A percentile compares a stretch with the other conserved stretches of the same genome.
phyloP scores from a whole-genome alignment of 495 filamentous ascomycete species.

The Tetracladium setigerum region DNA sequence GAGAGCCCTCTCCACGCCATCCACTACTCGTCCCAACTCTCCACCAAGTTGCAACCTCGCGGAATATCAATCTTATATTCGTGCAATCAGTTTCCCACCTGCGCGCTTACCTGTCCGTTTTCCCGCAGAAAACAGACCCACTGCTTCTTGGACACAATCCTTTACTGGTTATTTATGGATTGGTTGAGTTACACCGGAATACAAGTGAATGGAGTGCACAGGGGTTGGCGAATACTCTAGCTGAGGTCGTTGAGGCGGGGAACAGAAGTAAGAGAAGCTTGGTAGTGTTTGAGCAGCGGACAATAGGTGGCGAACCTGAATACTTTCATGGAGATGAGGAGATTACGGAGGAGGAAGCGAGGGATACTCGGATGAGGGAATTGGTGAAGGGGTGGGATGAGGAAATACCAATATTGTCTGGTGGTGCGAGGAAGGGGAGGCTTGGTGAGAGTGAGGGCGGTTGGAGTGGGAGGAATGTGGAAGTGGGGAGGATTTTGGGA shows the following conservation, averaged over 20 bases:
- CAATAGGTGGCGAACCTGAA: slow-evolving; percentile 35
- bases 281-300: slow-evolving; percentile 20
- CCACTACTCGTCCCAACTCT: slow-evolving; percentile 56
- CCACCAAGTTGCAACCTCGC: slow-evolving; percentile 58
- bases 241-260: slow-evolving; percentile 60
- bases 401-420: slow-evolving; percentile 56
- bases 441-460: slow-evolving; percentile 43
- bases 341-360: slow-evolving; percentile 23
- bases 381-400: slow-evolving; percentile 27
- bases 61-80: slow-evolving; percentile 60
- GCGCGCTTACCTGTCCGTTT: slow-evolving; percentile 57
- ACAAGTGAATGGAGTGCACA: slow-evolving; percentile 81
- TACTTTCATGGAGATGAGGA: slow-evolving; percentile 17
- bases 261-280: slow-evolving; percentile 18
- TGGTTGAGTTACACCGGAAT: slow-evolving; percentile 57
- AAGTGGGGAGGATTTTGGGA: slow-evolving; percentile 52
- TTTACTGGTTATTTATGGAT: slow-evolving; percentile 56
- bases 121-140: background rate
- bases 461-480: slow-evolving; percentile 62
- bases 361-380: slow-evolving; percentile 4
- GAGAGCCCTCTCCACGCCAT: slow-evolving; percentile 15
- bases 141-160: slow-evolving; percentile 8
- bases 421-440: slow-evolving; percentile 37
- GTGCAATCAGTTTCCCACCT: slow-evolving; percentile 68
- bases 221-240: slow-evolving; percentile 63